Evolutionary conservation across 2,329 filamentous ascomycete species (phyloP).

Genomic region (Nemania sp.): DNA sequence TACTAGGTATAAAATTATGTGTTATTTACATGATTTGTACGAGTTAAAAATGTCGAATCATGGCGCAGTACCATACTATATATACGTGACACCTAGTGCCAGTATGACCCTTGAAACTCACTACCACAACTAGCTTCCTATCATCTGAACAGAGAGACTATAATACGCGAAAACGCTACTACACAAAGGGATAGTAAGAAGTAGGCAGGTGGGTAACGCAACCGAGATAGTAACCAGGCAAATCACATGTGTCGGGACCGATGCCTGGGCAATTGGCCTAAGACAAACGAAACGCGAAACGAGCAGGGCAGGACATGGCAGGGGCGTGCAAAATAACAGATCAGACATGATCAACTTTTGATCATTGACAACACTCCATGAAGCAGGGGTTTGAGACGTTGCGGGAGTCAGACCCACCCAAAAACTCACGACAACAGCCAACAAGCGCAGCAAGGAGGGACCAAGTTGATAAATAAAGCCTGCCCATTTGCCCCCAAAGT

Average conservation of each 20-base stretch:
- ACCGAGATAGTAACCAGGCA: neutral
- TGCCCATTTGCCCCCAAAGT: neutral
- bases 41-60: neutral
- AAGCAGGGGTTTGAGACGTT: constrained; percentile 25
- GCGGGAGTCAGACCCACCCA: constrained; percentile 21
- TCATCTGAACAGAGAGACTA: neutral
- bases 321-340: neutral
- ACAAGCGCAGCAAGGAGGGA: neutral
- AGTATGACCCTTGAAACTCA: neutral
- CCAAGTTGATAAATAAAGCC: constrained; percentile 14
- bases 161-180: neutral
- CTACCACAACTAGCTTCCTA: neutral
- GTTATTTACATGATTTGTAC: neutral
- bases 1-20: neutral
- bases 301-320: neutral
- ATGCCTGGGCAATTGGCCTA: neutral
- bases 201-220: neutral
- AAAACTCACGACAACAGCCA: constrained; percentile 8
- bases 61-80: neutral
- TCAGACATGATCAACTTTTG: constrained; percentile 13
- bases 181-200: neutral
- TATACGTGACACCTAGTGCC: neutral
- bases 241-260: neutral
- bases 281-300: constrained; percentile 8
- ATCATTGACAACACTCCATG: neutral